Conservation (phyloP, 2,329 filamentous ascomycete genomes). For the Ilyonectria sp. region DNA sequence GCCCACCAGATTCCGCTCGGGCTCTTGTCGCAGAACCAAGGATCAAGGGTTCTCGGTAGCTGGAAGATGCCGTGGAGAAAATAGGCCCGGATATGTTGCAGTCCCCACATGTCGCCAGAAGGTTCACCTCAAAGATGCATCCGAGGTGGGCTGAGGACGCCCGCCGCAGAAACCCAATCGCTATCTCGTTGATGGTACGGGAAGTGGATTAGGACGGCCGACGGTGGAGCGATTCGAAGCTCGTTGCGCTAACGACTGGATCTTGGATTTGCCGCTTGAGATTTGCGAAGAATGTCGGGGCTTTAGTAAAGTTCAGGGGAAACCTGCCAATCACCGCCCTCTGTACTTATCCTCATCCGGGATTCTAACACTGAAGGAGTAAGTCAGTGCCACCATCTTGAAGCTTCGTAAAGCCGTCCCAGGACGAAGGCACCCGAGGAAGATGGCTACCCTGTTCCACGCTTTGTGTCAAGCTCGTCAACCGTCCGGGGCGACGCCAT, state of each 20-base stretch:
- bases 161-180: neutral
- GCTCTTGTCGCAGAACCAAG: too few relatives aligned
- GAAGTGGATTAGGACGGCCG: neutral
- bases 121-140: neutral
- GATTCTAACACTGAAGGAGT: neutral
- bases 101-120: neutral
- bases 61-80: neutral
- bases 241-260: neutral
- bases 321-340: neutral
- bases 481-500: neutral
- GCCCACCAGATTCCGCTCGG: too few relatives aligned
- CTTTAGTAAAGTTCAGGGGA: conserved; percentile 1
- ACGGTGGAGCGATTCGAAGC: neutral
- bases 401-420: neutral
- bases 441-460: neutral
- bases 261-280: neutral
- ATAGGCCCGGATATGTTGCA: neutral
- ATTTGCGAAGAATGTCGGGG: conserved; percentile 4
- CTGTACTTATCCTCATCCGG: neutral
- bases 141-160: neutral
- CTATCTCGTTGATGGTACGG: too few relatives aligned
- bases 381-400: neutral
- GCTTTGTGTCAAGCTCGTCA: neutral
- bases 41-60: neutral
- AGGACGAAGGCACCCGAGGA: neutral